Evolutionary conservation across 805 yeast species (phyloP), one percentile per base, ranked within the genome.

Genomic region (Candida methanosorbosa): DNA sequence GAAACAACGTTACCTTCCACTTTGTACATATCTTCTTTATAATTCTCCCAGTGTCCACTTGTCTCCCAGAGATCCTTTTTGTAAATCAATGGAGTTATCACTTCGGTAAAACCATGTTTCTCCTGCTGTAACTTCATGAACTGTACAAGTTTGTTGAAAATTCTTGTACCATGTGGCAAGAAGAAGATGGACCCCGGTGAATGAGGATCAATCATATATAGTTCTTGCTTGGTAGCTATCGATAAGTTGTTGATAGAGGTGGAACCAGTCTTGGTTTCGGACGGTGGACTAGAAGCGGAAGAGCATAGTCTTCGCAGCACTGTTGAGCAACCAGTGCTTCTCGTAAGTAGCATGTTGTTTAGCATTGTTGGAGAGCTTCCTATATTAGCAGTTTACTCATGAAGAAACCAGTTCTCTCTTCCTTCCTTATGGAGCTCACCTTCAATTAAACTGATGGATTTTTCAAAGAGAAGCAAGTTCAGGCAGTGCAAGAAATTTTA

Each of bases 1-100:
- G 63, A 60, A 12, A 47, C 58, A 5, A n/a, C n/a, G 14, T 9
- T 26, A 27, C 43, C 13, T 40, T 67, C 73, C 2, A 88, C 95
- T 48, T 75, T 70, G 54, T 88, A 90, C 98, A 90, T 90, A 56
- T 90, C 97, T 26, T 84, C 90, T 46, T 84, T 74, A 54, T 92
- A 90, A 52, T 90, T 88, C 11, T 79, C 83, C 97, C 97, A 90
- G 59, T 92, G 98, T 1, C 97, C 97, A 9, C 94, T 81, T 33
- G 70, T 75, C 56, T 87, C 81, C 96, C 97, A 92, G 14, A 92
- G 63, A 25, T 75, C 71, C 38, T 78, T 78, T 46, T 81, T 82
- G 61, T 81, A 92, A 12, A 92, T 81, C 44, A 90, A 67, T 2
- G 98, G 98, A 1, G 96, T 84, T 19, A 90, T 74, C 5, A 92